Base-by-base conservation (phyloP, 148 eudicot genomes). In the Vaccinium macrocarpon region DNA sequence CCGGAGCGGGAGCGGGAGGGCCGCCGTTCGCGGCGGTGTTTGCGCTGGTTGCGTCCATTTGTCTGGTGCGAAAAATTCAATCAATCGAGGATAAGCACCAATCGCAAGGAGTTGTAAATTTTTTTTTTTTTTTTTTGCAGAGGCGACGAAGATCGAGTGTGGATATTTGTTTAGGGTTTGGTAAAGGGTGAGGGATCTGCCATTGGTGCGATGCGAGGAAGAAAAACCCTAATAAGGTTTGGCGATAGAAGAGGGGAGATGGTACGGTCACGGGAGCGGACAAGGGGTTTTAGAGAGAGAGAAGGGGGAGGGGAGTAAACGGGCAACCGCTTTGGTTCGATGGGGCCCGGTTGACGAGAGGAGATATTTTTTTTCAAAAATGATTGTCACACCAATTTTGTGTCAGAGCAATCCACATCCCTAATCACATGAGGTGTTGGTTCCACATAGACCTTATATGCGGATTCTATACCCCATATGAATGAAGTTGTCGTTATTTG, bases 1-100 rank as follows among this genome's bases (percentile, higher is more conserved):
- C 72, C 72, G 94, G 94, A n/a, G 88, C 23, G 0, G 79, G 71
- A 32, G 82, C 76, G 1, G 80, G 72, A 32, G 82, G 66, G n/a
- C 75, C 79, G 13, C 81, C 82, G 82, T 23, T 61, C 8, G 29
- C 5, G 23, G 74, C 46, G 78, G 25, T 49, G 52, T 16, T 81
- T 2, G 48, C 76, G 50, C 62, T 19, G 21, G n/a, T 51, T 13
- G 84, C 52, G 29, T 71, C 79, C 84, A 82, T 82, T 9, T 53
- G 8, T 78, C 68, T 29, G 62, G 77, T 15, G n/a, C 21, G 74
- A 3, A 52, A 14, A 52, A 52, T 29, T 18, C 49, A 29, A 0
- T n/a, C 25, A 38, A 29, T 35, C 76, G 38, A 13, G 21, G 2
- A 78, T 10, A 78, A 29, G 53, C 78, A 42, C 46, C 52, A 75